Conservation (phyloP, 2,329 filamentous ascomycete genomes). For the Diaporthe australafricana region DNA sequence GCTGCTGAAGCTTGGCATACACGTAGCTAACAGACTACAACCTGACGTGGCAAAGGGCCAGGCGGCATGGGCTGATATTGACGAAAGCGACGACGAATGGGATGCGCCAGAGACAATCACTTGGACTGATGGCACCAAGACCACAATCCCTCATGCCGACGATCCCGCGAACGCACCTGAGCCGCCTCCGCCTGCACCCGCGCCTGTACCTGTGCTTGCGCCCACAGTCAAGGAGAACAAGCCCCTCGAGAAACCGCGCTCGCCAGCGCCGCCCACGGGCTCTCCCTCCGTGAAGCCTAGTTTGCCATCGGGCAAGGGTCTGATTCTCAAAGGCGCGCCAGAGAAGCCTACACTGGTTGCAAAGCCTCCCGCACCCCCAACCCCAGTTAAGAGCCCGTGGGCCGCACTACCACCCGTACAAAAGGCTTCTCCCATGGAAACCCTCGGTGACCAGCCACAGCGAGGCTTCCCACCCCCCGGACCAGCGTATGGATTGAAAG, state of each 20-base stretch:
- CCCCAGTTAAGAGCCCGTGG: slow-evolving; percentile 91
- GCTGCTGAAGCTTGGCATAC: slow-evolving; percentile 87
- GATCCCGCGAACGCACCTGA: slow-evolving; percentile 51
- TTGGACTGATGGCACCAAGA: slow-evolving; percentile 90
- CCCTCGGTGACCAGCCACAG: slow-evolving; percentile 48
- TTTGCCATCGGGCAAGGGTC: slow-evolving; percentile 66
- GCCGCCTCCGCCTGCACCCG: slow-evolving; percentile 43
- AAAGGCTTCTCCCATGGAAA: slow-evolving; percentile 78
- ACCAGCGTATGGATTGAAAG: slow-evolving; percentile 66
- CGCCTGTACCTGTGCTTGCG: slow-evolving; percentile 41
- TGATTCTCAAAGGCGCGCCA: slow-evolving; percentile 73
- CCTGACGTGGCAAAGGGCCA: slow-evolving; percentile 80
- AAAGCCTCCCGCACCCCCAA: slow-evolving; percentile 74
- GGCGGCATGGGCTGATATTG: slow-evolving; percentile 82
- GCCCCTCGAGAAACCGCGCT: slow-evolving; percentile 56
- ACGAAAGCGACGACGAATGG: slow-evolving; percentile 86
- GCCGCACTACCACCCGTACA: slow-evolving; percentile 87
- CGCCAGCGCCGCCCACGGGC: slow-evolving; percentile 44
- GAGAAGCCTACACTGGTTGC: slow-evolving; percentile 80
- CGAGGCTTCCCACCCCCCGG: slow-evolving; percentile 64
- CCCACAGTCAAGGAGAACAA: slow-evolving; percentile 43
- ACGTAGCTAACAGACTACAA: slow-evolving; percentile 82
- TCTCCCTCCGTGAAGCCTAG: slow-evolving; percentile 58
- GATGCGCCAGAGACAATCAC: slow-evolving; percentile 88
- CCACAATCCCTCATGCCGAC: slow-evolving; percentile 75